Evolutionary conservation across 2,329 filamentous ascomycete genomes (phyloP), one percentile per base, ranked within the genome.

Genomic region (Paecilomyces niveus): DNA sequence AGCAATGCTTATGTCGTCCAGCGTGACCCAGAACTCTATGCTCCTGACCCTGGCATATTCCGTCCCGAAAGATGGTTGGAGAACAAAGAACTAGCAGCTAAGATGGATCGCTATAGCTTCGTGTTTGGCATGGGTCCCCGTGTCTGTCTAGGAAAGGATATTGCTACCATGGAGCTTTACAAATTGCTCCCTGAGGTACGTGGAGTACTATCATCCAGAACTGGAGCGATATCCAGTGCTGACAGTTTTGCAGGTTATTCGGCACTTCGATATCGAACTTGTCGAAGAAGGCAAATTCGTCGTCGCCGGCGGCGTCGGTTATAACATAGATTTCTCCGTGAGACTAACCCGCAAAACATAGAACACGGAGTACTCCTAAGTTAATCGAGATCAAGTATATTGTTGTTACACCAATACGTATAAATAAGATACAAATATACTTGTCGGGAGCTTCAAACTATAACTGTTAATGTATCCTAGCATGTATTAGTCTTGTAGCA

Each of bases 31-130:
- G 61, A 62, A 5, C 73, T 77, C 1, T 80, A 71, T 53, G 78
- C 78, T 3, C 73, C 78, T 6, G 77, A 81, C 58, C 72, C 73
- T 7, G 72, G 76, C 11, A 71, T 72, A 5, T 80, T 78, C 62
- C 68, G 69, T 26, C 79, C 79, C 0, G 78, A 81, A 59, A 68
- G 78, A n/a, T 80, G 80, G 77, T 62, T 79, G 0, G 73, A 77
- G 50, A 75, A 72, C 54, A n/a, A n/a, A n/a, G 58, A 57, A 18
- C 45, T 39, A 15, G 50, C 45, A 10, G 54, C 56, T 8, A 54
- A 52, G 35, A 58, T 64, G 53, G 63, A 64, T 24, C 57, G 57
- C 10, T 39, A 52, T 4, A 61, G 58, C 54, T 66, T 68, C 31
- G 58, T 58, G 1, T 68, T 67, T 55, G 65, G 65, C 2, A 49